These are phyloP conservation scores for Talaromyces wortmannii DNA, from an alignment of 495 filamentous ascomycete genomes.

Conservation along the genomic window DNA sequence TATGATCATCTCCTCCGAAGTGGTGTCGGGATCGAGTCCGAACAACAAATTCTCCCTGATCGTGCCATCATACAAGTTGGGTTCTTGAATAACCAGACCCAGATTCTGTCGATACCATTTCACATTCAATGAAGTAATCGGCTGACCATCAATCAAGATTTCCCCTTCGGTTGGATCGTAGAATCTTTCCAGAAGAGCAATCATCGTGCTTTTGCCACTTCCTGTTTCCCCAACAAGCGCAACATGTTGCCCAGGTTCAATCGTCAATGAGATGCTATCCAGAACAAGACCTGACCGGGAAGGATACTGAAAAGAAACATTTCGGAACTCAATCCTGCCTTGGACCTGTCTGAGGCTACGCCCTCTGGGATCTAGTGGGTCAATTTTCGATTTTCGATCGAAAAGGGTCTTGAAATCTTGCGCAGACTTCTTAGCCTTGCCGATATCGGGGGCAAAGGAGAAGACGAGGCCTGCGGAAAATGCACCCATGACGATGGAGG, in stretches of 20 bases:
- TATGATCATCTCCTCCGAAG: constrained; percentile 40
- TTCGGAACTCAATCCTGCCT: constrained; percentile 9
- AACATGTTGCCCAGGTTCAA: constrained; percentile 7
- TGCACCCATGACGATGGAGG: constrained; percentile 41
- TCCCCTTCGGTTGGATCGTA: constrained; percentile 47
- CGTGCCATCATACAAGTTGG: constrained; percentile 79
- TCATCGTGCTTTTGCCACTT: constrained; percentile 53
- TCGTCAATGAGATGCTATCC: constrained; percentile 4
- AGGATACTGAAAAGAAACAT: constrained; percentile 14
- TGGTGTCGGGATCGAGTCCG: constrained; percentile 31
- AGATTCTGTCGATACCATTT: constrained; percentile 31
- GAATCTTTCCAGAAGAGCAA: constrained; percentile 49
- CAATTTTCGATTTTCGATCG: constrained; percentile 23
- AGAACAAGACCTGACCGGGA: constrained; percentile 7
- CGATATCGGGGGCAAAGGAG: constrained; percentile 36
- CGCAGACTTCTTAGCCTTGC: constrained; percentile 29
- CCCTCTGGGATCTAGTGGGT: background rate
- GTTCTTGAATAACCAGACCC: constrained; percentile 55
- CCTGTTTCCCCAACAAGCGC: constrained; percentile 48
- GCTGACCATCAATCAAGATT: constrained; percentile 51
- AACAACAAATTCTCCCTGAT: constrained; percentile 64
- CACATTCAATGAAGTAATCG: constrained; percentile 48
- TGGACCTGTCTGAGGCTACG: background rate
- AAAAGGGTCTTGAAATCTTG: constrained; percentile 36
- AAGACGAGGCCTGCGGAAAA: constrained; percentile 43